Percentiles rank a stretch among this genome's conserved stretches.
Conservation (phyloP, 2,329 filamentous ascomycete genomes). For the Stachybotrys echinatus region DNA sequence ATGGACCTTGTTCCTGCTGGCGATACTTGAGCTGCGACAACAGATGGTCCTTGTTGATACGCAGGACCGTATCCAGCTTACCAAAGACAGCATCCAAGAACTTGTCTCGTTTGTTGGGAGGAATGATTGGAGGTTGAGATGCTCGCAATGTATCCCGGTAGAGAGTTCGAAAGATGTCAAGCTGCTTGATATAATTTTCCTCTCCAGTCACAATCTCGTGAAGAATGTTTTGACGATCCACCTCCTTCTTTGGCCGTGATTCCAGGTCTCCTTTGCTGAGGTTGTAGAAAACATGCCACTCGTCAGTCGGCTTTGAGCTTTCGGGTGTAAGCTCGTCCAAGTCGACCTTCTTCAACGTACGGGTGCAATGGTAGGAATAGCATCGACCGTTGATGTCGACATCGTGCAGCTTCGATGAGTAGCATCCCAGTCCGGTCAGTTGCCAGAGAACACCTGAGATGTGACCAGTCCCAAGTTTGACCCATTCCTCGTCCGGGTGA, state of each 20-base stretch:
- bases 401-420: constrained; percentile 78
- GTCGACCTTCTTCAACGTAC: constrained; percentile 92
- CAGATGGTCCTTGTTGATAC: constrained; percentile 88
- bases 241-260: constrained; percentile 72
- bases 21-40: constrained; percentile 93
- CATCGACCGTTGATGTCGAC: constrained; percentile 67
- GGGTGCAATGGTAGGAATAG: constrained; percentile 89
- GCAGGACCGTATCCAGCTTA: constrained; percentile 80
- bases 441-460: constrained; percentile 92
- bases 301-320: constrained; percentile 61
- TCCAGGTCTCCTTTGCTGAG: constrained; percentile 73
- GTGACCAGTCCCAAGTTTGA: constrained; percentile 77
- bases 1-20: constrained; percentile 94
- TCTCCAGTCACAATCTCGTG: constrained; percentile 95
- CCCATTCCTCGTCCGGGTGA: constrained; percentile 91
- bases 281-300: constrained; percentile 88
- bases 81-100: constrained; percentile 88
- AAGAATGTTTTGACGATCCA: constrained; percentile 87
- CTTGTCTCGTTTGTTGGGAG: constrained; percentile 68
- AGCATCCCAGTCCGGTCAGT: constrained; percentile 85
- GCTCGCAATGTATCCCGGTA: constrained; percentile 76
- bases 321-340: constrained; percentile 68
- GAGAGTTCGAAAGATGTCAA: constrained; percentile 78
- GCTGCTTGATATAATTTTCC: constrained; percentile 82
- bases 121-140: constrained; percentile 74